Base-by-base conservation (phyloP, 148 eudicot genomes). In the Heliamphora exappendiculata region DNA sequence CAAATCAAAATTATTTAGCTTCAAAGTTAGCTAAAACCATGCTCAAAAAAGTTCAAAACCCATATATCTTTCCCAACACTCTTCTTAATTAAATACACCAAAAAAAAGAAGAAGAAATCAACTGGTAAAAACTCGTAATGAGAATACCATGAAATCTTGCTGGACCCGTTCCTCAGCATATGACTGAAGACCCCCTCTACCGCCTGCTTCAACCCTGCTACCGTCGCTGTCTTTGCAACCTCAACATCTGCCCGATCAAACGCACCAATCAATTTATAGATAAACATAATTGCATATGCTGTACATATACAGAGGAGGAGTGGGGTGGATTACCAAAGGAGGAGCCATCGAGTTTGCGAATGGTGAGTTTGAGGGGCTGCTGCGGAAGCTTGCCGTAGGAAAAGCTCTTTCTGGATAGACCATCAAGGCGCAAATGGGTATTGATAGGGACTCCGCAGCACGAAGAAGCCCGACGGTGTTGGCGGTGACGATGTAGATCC, bases 341-440 rank as follows among this genome's bases (percentile, higher is more conserved):
- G 47, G 96, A 80, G 24, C 89, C 92, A 75, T 93, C 96, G 70
- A 93, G 85, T 80, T 91, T 93, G 79, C 83, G 77, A 24, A 93
- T 74, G 70, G 88, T 86, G 79, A 93, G 88, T 29, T 66, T 88
- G 78, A 93, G 74, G 14, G 88, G 93, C 37, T 74, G 67, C 78
- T 81, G 75, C 49, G 80, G 75, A 28, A 93, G 85, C 83, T 81
- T 86, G 55, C 86, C 82, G 55, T 91, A 93, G 1, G 84, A 87
- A 37, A 88, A 81, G 75, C 89, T 91, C 59, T 51, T 84, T 49
- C 89, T 70, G 1, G 83, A 78, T 28, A 78, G 41, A 22, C 60
- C 47, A 74, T 80, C 85, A 22, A 82, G 47, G 55, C 67, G 29
- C 49, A 84, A 78, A 28, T 73, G 22, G 5, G 88, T 81, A 26